Percentiles rank a stretch among this genome's conserved stretches.
phyloP scores from a whole-genome alignment of 441 rosid species.

The Hypseocharis bilobata region DNA sequence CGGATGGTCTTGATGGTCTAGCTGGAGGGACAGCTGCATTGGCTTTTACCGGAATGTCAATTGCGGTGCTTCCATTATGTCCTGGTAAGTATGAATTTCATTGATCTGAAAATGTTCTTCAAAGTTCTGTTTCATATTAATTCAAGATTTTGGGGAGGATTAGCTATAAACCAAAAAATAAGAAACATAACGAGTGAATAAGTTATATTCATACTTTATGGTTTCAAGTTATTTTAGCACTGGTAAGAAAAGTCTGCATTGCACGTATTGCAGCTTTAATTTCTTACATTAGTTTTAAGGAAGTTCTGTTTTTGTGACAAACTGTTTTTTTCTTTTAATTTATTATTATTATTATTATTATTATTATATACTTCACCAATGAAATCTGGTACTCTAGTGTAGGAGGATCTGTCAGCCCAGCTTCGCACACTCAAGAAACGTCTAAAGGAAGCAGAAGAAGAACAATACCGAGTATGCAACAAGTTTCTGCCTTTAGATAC shows the following conservation, averaged over 20 bases:
- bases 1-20: conserved; percentile 76
- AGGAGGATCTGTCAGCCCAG: conserved; percentile 96
- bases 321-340: too few relatives aligned
- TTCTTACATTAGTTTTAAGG: too few relatives aligned
- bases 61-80: conserved; percentile 80
- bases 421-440: conserved; percentile 78
- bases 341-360: too few relatives aligned
- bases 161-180: too few relatives aligned
- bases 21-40: conserved; percentile 78
- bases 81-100: conserved; percentile 45
- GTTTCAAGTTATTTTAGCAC: too few relatives aligned
- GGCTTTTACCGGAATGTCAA: conserved; percentile 78
- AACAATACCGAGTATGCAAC: conserved; percentile 62
- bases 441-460: conserved; percentile 88
- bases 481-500: conserved; percentile 15
- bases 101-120: neutral
- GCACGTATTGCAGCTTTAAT: too few relatives aligned
- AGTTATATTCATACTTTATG: too few relatives aligned
- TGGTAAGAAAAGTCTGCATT: too few relatives aligned
- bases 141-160: too few relatives aligned
- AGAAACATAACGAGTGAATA: too few relatives aligned
- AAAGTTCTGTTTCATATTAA: neutral
- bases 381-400: conserved; percentile 30
- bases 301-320: too few relatives aligned
- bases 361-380: conserved; percentile 17